Evolutionary conservation across 768 basidiomycete species (phyloP), one percentile per base, ranked within the genome.

Genomic region (Agrocybe praecox): DNA sequence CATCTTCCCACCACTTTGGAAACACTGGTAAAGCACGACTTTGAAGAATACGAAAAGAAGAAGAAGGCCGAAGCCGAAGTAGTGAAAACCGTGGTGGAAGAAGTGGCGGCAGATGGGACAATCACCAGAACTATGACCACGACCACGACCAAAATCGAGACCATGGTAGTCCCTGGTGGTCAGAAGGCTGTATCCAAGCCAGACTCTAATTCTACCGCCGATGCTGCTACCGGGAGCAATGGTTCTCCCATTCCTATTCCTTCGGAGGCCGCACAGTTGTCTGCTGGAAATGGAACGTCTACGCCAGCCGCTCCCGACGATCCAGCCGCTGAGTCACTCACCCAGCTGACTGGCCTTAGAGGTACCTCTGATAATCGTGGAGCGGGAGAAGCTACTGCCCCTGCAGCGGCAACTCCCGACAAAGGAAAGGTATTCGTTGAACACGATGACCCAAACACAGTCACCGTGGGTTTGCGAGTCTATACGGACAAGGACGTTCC

Each of bases 401-500:
- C 12, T 11, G 14, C 46, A 36, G 19, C 53, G 2, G 14, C 9
- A 26, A 29, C 50, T 21, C 33, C 49, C 14, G 61, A 63, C 53
- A 65, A 61, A 29, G 62, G 64, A 3, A 69, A 68, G 55, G 61
- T 67, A 23, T 22, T 43, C 1, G 63, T 72, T 45, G 62, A 55
- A 40, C 70, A 66, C 17, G 68, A 69, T 8, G 67, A 72, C 24
- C 67, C 78, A 9, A 74, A 80, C 58, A 72, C 75, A 7, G 71
- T 82, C 1, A 74, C 69, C 67, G 65, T 69, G 56, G 78, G 66
- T 33, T 69, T 69, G 65, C 74, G 72, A 67, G 78, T 76, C 63
- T 78, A 78, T 56, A 75, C 76, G 63, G 59, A 80, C 69, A 67
- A 81, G 71, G 79, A 79, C 70, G 62, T 76, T 65, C 62, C 72